A percentile compares a stretch with the other conserved stretches of the same genome.
Evolutionary conservation across 1,139 yeast species (phyloP).

Genomic region (Yamadazyma dendronema): DNA sequence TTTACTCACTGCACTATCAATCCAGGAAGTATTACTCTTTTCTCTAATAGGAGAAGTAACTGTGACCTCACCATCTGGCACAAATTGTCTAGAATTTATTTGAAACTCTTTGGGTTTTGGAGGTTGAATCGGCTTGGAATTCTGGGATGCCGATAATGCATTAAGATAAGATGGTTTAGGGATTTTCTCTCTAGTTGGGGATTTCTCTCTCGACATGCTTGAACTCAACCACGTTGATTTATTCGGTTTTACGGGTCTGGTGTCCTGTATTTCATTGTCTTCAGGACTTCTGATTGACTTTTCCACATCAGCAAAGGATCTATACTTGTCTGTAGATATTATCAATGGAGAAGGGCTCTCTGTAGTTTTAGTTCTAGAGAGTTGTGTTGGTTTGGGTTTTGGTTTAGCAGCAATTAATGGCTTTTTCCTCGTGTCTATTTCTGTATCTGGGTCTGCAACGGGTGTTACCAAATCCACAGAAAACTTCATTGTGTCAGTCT

Average conservation of each 20-base stretch:
- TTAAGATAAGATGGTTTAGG: constrained; percentile 15
- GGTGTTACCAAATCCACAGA: constrained; percentile 8
- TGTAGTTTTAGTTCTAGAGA: no score
- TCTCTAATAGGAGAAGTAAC: constrained; percentile 9
- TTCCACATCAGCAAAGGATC: constrained; percentile 15
- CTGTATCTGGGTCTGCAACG: no score
- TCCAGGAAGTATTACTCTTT: constrained; percentile 9
- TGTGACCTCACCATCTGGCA: constrained; percentile 2
- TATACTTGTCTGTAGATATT: no score
- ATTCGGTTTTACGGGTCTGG: constrained; percentile 6
- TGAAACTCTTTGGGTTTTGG: constrained; percentile 1
- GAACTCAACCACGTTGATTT: constrained; percentile 11
- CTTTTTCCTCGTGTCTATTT: background rate
- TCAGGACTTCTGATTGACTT: constrained; percentile 6
- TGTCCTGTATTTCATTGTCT: background rate
- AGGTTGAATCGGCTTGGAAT: constrained; percentile 8
- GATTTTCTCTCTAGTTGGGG: background rate
- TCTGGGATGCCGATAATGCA: constrained; percentile 14
- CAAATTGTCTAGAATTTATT: background rate
- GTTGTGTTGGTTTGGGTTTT: background rate
- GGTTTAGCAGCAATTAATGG: background rate
- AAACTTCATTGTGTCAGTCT: constrained; percentile 6
- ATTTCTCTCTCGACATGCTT: constrained; percentile 2
- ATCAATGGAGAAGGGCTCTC: no score
- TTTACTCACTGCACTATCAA: constrained; percentile 16